Conservation (phyloP, 2,329 filamentous ascomycete genomes). For the Fusarium agapanthi region DNA sequence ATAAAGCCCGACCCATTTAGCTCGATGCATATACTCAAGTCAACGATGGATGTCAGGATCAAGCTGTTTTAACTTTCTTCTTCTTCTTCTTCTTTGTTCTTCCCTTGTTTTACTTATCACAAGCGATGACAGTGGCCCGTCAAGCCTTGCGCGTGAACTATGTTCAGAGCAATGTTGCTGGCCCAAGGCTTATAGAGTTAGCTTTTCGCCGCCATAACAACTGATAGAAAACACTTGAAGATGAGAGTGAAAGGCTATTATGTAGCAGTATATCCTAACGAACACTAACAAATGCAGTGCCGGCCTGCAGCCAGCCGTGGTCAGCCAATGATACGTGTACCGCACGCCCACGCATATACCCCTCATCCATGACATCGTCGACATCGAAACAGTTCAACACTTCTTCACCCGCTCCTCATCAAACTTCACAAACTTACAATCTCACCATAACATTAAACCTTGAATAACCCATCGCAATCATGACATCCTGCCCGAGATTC, state of each 20-base stretch:
- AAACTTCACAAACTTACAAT: not conserved
- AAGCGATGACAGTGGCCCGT: rapidly evolving
- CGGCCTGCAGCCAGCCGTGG: not conserved
- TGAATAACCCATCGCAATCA: not conserved
- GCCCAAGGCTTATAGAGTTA: rapidly evolving
- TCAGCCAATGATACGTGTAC: not conserved
- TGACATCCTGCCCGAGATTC: not conserved
- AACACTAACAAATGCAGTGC: too few species aligned
- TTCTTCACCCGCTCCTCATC: not conserved
- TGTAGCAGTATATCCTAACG: not conserved
- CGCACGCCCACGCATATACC: not conserved
- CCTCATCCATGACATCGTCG: not conserved
- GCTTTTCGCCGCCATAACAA: rapidly evolving
- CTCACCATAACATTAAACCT: not conserved
- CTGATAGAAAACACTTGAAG: not conserved
- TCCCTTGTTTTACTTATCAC: not conserved
- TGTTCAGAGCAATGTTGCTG: not conserved
- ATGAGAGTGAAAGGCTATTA: rapidly evolving
- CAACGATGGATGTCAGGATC: not conserved
- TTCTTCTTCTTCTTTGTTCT: too few species aligned
- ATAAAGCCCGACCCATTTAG: too few species aligned
- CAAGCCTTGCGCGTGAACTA: not conserved
- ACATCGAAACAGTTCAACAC: not conserved
- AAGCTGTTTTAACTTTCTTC: too few species aligned
- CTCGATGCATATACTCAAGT: not conserved